Evolutionary conservation across 78 protist genomes (phyloP).

Genomic region (Protostelium mycophagum): DNA sequence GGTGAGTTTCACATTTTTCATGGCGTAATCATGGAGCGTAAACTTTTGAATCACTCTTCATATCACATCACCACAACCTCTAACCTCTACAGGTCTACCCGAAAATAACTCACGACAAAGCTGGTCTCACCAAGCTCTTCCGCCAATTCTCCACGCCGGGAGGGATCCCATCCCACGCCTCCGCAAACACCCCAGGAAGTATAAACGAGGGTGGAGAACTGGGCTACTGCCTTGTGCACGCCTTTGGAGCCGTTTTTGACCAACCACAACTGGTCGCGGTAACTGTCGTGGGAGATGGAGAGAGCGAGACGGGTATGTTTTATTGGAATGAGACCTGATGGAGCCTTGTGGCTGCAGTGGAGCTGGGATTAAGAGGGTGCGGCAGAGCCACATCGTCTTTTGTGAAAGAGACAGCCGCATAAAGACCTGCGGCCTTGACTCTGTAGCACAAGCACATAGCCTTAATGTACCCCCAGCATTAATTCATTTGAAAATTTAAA

Average conservation of each 20-base stretch:
- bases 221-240: not conserved
- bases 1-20: too few relatives aligned
- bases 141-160: constrained; percentile 25
- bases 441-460: too few relatives aligned
- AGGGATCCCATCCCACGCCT: constrained; percentile 21
- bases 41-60: too few relatives aligned
- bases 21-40: too few relatives aligned
- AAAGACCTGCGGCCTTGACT: too few relatives aligned
- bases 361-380: too few relatives aligned
- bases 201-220: constrained; percentile 38
- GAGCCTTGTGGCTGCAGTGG: too few relatives aligned
- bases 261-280: constrained; percentile 7
- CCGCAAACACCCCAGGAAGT: constrained; percentile 18
- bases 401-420: too few relatives aligned
- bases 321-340: not conserved
- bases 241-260: constrained; percentile 18
- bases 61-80: too few relatives aligned
- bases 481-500: too few relatives aligned
- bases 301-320: constrained; percentile 15
- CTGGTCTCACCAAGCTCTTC: constrained; percentile 4
- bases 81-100: constrained; percentile 4
- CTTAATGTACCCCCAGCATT: too few relatives aligned
- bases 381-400: too few relatives aligned
- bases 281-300: constrained; percentile 36
- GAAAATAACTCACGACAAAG: not conserved